phyloP scores from a whole-genome alignment of 306 rosid genomes.

The Pyrus bretschneideri region DNA sequence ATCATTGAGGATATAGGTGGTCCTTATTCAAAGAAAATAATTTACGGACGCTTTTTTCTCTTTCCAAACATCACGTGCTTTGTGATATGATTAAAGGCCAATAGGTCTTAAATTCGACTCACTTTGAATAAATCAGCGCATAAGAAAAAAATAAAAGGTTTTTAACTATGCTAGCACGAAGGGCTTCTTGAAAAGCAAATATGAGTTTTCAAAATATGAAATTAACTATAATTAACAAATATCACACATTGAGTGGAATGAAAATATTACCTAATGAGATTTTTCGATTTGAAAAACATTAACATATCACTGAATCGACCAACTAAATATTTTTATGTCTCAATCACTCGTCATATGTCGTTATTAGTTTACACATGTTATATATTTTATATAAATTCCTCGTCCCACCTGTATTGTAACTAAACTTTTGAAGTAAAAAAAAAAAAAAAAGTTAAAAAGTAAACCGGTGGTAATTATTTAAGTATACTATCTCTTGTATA shows the following conservation, averaged over 20 bases:
- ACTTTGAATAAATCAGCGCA: rapidly evolving
- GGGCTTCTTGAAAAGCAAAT: not conserved
- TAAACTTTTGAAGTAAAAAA: not conserved
- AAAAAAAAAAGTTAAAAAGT: not conserved
- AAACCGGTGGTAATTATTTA: not conserved
- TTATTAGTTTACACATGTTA: too few species aligned
- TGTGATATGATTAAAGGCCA: not conserved
- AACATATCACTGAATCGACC: not conserved
- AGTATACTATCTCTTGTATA: slow-evolving; percentile 30
- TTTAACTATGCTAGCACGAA: not conserved
- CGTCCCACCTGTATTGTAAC: too few species aligned
- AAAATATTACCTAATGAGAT: not conserved
- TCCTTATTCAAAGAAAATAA: too few species aligned
- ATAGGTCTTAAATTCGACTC: too few species aligned
- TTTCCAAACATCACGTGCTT: too few species aligned
- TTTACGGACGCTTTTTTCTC: too few species aligned
- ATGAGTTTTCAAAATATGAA: not conserved
- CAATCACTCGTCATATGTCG: not conserved
- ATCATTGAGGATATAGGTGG: not conserved
- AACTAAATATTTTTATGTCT: too few species aligned
- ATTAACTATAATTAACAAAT: not conserved
- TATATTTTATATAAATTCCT: too few species aligned
- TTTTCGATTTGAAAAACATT: not conserved
- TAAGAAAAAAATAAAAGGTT: not conserved
- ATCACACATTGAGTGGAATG: too few species aligned